Base-by-base conservation (phyloP, 768 basidiomycete genomes). In the Termitomyces sp. region DNA sequence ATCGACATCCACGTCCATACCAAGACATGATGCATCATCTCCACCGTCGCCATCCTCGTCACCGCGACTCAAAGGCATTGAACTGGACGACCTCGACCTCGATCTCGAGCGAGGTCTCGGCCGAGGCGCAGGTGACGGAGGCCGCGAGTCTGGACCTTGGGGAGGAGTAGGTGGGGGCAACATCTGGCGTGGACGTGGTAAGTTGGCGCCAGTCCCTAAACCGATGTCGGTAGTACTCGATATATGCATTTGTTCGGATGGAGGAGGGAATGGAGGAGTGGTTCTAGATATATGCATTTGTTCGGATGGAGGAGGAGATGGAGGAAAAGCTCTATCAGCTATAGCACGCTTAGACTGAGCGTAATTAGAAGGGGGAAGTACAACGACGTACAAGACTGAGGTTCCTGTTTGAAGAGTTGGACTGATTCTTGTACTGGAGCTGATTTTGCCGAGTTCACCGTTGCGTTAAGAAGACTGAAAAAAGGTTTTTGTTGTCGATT, bases 111-210 rank as follows among this genome's bases (percentile, higher is more conserved):
- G 45, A n/a, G 57, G 36, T 29, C 51, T 53, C 7, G 57, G 57
- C 12, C 28, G 37, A 26, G 48, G 48, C 20, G 13, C 37, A 9
- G 57, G 57, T 3, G 57, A 58, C n/a, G 36, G 33, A 12, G 63
- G 55, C 8, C 61, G 56, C 28, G 63, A 62, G 12, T 58, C 59
- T 7, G 61, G 61, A 16, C 33, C 56, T 22, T 53, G 22, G 0
- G 59, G 58, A 26, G 63, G 59, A 15, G 44, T 48, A n/a, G 59
- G 63, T 5, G 62, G 62, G 9, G 61, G 63, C 12, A 56, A 55
- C 51, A 62, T 60, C 28, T 64, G 61, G 18, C 28, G 33, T 10
- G 57, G 57, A n/a, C 51, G 54, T 4, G 51, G 37, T 12, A 47
- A 8, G 2, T 54, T 24, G 24, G 42, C 52, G 10, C 57, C 47